phyloP scores from a whole-genome alignment of 2,329 filamentous ascomycete genomes.

The Hymenoscyphus fructigenus region DNA sequence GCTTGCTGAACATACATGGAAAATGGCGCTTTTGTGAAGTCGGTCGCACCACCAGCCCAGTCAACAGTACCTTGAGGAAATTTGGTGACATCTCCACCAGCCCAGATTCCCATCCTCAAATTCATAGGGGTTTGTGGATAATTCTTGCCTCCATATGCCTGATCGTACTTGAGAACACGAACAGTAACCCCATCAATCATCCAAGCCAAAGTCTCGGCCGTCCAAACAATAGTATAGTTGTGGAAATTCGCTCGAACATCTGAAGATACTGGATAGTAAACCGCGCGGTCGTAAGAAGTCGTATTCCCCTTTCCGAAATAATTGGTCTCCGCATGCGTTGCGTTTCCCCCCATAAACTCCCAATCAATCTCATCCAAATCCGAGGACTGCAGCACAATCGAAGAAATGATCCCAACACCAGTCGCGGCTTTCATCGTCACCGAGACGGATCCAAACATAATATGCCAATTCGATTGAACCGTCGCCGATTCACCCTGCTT shows the following conservation, averaged over 20 bases:
- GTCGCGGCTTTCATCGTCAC: slow-evolving; percentile 73
- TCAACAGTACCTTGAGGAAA: slow-evolving; percentile 54
- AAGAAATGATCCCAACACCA: slow-evolving; percentile 75
- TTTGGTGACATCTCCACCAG: slow-evolving; percentile 57
- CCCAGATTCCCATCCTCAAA: slow-evolving; percentile 66
- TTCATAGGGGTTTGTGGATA: slow-evolving; percentile 79
- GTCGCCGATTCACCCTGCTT: slow-evolving; percentile 75
- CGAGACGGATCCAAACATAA: slow-evolving; percentile 82
- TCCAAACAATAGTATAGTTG: slow-evolving; percentile 75
- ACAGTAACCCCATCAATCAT: slow-evolving; percentile 67
- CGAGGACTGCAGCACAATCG: slow-evolving; percentile 80
- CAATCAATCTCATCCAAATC: slow-evolving; percentile 87
- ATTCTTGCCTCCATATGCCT: slow-evolving; percentile 60
- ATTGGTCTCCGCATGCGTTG: slow-evolving; percentile 65
- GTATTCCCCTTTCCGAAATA: slow-evolving; percentile 77
- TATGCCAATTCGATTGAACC: slow-evolving; percentile 75
- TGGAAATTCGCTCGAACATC: slow-evolving; percentile 60
- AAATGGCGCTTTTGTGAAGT: slow-evolving; percentile 66
- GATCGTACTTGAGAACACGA: slow-evolving; percentile 60
- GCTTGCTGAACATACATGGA: slow-evolving; percentile 71
- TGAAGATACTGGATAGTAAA: slow-evolving; percentile 55
- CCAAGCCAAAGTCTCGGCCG: slow-evolving; percentile 63
- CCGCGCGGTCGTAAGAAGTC: slow-evolving; percentile 68
- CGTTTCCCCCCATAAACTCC: slow-evolving; percentile 73
- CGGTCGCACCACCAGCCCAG: slow-evolving; percentile 69